These are phyloP conservation scores for Torulaspora gathmanii DNA, from an alignment of 805 yeast species.

Conservation along the genomic window DNA sequence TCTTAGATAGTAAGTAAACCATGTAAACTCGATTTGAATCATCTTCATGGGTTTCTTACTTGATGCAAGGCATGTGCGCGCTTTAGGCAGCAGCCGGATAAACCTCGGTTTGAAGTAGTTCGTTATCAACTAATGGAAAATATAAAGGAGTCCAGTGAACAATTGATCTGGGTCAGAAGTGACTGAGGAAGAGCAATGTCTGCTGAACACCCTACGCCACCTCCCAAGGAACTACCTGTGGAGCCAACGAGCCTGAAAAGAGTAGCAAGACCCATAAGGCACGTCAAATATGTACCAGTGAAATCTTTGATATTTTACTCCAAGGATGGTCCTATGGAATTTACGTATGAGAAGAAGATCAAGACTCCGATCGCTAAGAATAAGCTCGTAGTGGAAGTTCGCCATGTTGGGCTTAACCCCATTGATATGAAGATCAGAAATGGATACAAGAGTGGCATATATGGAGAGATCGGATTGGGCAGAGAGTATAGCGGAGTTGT, in stretches of 20 bases:
- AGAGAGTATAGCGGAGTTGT: slow-evolving; percentile 64
- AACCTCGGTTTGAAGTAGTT: not conserved
- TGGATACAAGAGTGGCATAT: slow-evolving; percentile 48
- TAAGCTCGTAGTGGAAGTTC: slow-evolving; percentile 53
- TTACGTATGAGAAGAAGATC: slow-evolving; percentile 52
- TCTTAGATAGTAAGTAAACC: not conserved
- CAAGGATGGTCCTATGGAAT: slow-evolving; percentile 35
- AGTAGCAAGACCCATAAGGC: slow-evolving; percentile 47
- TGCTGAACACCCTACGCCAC: slow-evolving; percentile 18
- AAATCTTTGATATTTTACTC: slow-evolving; percentile 43
- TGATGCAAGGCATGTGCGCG: not conserved
- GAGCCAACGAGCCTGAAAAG: slow-evolving; percentile 30
- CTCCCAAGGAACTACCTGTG: slow-evolving; percentile 27
- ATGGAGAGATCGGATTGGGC: slow-evolving; percentile 61
- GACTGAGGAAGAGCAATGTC: slow-evolving; percentile 13
- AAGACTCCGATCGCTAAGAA: slow-evolving; percentile 45
- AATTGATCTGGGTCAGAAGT: not conserved
- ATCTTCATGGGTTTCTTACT: not conserved
- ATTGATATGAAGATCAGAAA: slow-evolving; percentile 58
- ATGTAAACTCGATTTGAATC: not conserved
- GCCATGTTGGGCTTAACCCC: slow-evolving; percentile 59
- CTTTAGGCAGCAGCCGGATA: not conserved
- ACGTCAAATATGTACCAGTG: slow-evolving; percentile 48
- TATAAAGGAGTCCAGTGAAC: not conserved
- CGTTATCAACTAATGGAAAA: not conserved